Percentiles rank a stretch among this genome's conserved stretches.
Conservation (phyloP, 2,329 filamentous ascomycete species). For the Aspergillus sp. region DNA sequence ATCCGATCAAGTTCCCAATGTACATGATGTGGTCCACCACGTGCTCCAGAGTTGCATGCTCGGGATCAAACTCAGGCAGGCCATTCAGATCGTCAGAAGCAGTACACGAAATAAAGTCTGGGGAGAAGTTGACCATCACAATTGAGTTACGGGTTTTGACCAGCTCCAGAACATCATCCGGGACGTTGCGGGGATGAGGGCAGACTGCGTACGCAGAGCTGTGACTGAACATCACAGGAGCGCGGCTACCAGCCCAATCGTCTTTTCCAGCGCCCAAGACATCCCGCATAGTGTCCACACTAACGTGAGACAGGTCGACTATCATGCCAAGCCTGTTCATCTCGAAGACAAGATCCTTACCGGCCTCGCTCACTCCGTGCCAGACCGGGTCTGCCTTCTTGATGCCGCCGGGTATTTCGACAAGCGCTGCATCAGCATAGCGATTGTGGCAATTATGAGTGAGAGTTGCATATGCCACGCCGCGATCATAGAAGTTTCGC, state of each 20-base stretch:
- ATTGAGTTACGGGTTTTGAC: conserved; percentile 73
- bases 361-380: conserved; percentile 71
- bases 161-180: conserved; percentile 75
- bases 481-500: conserved; percentile 72
- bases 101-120: conserved; percentile 78
- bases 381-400: conserved; percentile 41
- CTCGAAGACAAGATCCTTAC: conserved; percentile 71
- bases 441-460: conserved; percentile 93
- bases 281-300: conserved; percentile 80
- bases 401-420: conserved; percentile 38
- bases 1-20: conserved; percentile 81
- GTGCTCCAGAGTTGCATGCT: conserved; percentile 72
- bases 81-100: conserved; percentile 61
- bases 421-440: conserved; percentile 80
- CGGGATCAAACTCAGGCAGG: conserved; percentile 66
- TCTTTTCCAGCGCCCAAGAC: conserved; percentile 65
- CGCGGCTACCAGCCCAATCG: conserved; percentile 69
- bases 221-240: conserved; percentile 87
- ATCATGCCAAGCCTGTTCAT: conserved; percentile 96
- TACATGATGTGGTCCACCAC: conserved; percentile 79
- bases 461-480: conserved; percentile 83
- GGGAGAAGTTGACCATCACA: conserved; percentile 89
- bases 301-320: conserved; percentile 81
- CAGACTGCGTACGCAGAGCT: conserved; percentile 79
- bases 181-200: conserved; percentile 87